phyloP scores from a whole-genome alignment of 2,329 filamentous ascomycete genomes.

The Xylaria sp. region DNA sequence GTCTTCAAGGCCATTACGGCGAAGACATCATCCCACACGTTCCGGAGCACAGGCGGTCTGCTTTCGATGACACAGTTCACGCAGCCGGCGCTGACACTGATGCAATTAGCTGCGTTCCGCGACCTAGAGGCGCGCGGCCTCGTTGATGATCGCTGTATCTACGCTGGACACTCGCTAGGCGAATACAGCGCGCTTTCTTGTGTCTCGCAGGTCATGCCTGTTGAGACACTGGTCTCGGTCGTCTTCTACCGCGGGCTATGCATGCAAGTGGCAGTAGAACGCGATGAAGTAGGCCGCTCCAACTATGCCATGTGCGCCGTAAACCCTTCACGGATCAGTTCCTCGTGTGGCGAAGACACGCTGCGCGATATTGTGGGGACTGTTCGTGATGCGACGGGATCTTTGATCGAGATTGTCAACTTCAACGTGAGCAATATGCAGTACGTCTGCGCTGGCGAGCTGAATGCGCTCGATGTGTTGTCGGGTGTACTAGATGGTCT shows the following conservation, averaged over 20 bases:
- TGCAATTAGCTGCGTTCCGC: conserved; percentile 99
- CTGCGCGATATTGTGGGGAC: conserved; percentile 96
- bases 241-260: conserved; percentile 99
- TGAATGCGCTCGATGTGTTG: conserved; percentile 71
- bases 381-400: conserved; percentile 88
- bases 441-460: conserved; percentile 73
- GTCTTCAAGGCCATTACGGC: conserved; percentile 77
- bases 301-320: conserved; percentile 99
- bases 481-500: not conserved
- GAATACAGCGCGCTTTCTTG: conserved; percentile 97
- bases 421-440: conserved; percentile 81
- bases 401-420: conserved; percentile 99
- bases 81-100: conserved; percentile 92
- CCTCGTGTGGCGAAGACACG: conserved; percentile 97
- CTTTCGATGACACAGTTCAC: conserved; percentile 80
- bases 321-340: conserved; percentile 95
- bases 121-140: conserved; percentile 98
- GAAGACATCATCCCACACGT: conserved; percentile 92
- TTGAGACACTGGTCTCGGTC: conserved; percentile 95
- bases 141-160: conserved; percentile 83
- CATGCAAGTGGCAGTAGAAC: conserved; percentile 98
- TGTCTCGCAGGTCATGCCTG: conserved; percentile 96
- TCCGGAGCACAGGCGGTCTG: conserved; percentile 76
- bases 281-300: conserved; percentile 86
- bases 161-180: conserved; percentile 95